Base-by-base conservation (phyloP, 768 basidiomycete species). In the Strobilomyces echinocephalus region DNA sequence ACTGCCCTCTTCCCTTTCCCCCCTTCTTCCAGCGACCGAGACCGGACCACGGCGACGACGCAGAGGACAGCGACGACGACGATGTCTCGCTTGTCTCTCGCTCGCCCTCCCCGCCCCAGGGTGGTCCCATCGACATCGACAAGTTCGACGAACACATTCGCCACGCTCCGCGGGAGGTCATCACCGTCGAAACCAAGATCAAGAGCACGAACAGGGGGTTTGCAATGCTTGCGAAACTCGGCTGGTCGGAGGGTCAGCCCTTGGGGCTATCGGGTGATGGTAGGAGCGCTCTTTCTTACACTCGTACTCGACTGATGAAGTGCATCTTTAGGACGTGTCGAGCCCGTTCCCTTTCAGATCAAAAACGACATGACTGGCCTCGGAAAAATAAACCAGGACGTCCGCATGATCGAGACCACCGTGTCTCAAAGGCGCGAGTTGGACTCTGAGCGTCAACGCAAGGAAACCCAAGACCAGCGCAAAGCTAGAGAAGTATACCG, bases 111-210 rank as follows among this genome's bases (percentile, higher is more conserved):
- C 88, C 90, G 1, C 58, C 63, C 2, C 73, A 77, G 4, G 28
- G 12, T 35, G 75, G 79, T 56, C 61, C 68, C 28, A 82, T 80
- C 79, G 81, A 87, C 52, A 68, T 78, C 38, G 79, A 80, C 57
- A 82, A 82, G 61, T 87, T 88, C 64, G 86, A 89, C 59, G 84
- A 87, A 63, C 79, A 83, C 64, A 68, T 79, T 47, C 72, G 67
- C 30, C 75, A 76, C 9, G 63, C 74, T 5, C 74, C 74, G 45
- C 79, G 73, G 31, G 90, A 92, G 63, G 76, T 83, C 59, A 79
- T 91, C 56, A 91, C 91, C 8, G 81, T 91, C 50, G 85, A 92
- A 47, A 91, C 88, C 39, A 89, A 78, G 67, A 83, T 93, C 61
- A 86, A 87, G 65, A 76, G 79, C 39, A 78, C 81, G 35, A 93